phyloP scores from a whole-genome alignment of 495 filamentous ascomycete genomes.

The Massariosphaeria phaeospora region DNA sequence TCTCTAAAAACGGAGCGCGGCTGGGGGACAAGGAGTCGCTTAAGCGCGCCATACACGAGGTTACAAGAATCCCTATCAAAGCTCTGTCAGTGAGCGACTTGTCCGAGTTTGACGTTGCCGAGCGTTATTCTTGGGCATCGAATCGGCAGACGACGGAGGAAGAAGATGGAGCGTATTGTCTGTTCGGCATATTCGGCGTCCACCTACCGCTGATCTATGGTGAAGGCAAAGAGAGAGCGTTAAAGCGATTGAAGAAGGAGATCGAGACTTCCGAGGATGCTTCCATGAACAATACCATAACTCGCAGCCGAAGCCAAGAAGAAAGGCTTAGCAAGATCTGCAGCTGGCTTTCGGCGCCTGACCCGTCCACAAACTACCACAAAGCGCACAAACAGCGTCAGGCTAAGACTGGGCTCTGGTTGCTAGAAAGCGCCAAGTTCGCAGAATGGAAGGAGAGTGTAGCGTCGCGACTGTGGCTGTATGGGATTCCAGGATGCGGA shows the following conservation, averaged over 20 bases:
- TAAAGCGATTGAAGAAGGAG: not conserved
- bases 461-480: not conserved
- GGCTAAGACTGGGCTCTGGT: not conserved
- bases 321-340: constrained; percentile 4
- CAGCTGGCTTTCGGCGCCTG: constrained; percentile 13
- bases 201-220: not conserved
- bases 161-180: constrained; percentile 2
- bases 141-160: not conserved
- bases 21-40: not conserved
- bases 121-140: constrained; percentile 3
- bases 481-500: constrained; percentile 9
- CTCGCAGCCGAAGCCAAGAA: no score
- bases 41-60: not conserved
- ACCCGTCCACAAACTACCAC: constrained; percentile 6
- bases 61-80: not conserved
- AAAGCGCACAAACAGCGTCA: not conserved
- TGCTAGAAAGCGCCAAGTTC: constrained; percentile 6
- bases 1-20: not conserved
- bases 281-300: no score
- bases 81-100: not conserved
- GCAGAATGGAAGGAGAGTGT: not conserved
- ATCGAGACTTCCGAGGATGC: no score
- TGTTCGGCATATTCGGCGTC: not conserved
- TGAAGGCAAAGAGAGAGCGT: not conserved
- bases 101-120: not conserved